Percentiles rank a stretch among this genome's conserved stretches.
Evolutionary conservation across 2,329 filamentous ascomycete species (phyloP).

Genomic region (Aspergillus latus): DNA sequence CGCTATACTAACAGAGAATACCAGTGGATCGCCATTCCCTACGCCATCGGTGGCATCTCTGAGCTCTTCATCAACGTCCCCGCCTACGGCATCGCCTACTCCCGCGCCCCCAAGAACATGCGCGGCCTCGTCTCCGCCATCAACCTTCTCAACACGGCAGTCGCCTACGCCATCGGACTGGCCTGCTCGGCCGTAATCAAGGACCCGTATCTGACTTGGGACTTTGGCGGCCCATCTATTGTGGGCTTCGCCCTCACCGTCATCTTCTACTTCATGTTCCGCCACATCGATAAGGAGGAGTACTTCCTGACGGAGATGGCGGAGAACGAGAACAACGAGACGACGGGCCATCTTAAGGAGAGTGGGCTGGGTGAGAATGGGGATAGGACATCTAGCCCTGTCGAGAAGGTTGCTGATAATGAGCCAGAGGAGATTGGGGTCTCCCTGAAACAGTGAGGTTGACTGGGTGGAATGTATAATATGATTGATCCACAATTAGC

Average conservation of each 20-base stretch:
- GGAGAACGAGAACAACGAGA: neutral
- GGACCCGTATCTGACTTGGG: conserved; percentile 52
- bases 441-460: neutral
- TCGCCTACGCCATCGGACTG: conserved; percentile 43
- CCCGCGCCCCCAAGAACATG: conserved; percentile 45
- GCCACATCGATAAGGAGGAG: conserved; percentile 49
- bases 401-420: neutral
- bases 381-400: neutral
- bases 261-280: conserved; percentile 51
- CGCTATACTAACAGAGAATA: neutral
- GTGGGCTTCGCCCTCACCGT: conserved; percentile 49
- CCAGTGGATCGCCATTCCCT: conserved; percentile 10
- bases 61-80: conserved; percentile 48
- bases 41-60: conserved; percentile 34
- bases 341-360: neutral
- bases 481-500: neutral
- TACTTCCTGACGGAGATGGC: conserved; percentile 36
- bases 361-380: neutral
- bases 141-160: conserved; percentile 43
- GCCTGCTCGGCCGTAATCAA: conserved; percentile 44
- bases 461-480: neutral
- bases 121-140: conserved; percentile 44
- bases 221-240: conserved; percentile 52
- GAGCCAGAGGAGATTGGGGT: neutral
- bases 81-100: conserved; percentile 48